Base-by-base conservation (phyloP, 441 rosid genomes). In the Syzygium malaccense region DNA sequence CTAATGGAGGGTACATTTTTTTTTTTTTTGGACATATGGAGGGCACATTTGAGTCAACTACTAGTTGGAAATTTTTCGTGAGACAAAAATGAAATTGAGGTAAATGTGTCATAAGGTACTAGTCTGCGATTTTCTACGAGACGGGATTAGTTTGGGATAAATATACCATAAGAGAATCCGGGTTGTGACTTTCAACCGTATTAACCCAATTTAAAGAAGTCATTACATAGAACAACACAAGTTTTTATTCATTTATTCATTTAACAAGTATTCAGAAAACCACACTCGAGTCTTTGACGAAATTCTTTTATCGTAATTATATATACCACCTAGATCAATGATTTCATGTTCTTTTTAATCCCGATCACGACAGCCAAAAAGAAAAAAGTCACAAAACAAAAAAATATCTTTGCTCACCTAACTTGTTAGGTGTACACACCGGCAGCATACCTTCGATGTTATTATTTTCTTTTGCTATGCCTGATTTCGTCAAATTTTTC, bases 121-220 rank as follows among this genome's bases (percentile, higher is more conserved):
- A 71, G 8, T 71, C 20, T 5, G 8, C 20, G 14, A 11, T 68
- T 71, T 19, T 71, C 45, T 13, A 33, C 19, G 7, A 71, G 15
- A 19, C 3, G 12, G 13, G 8, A 71, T 71, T 33, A 37, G 8
- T 71, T 71, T 71, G 37, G 28, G 14, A 14, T 20, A 33, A 23
- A 71, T 71, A 8, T 11, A 2, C 26, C 15, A 33, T 58, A 25
- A 11, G 37, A 20, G 2, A 48, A 33, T 33, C 2, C 0, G 0
- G 4, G 49, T 37, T 71, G 4, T 28, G 49, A 71, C 25, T 37
- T 71, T 37, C 5, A 11, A 1, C 17, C 10, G 4, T 71, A 71
- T 10, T 71, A 37, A 33, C 25, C 80, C 28, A 20, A 33, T 33
- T 68, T 62, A 62, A 62, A 62, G 10, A 62, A 62, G 71, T 18